A percentile compares a stretch with the other conserved stretches of the same genome.
phyloP scores from a whole-genome alignment of 2,329 filamentous ascomycete genomes.

The Trichoderma harzianum region DNA sequence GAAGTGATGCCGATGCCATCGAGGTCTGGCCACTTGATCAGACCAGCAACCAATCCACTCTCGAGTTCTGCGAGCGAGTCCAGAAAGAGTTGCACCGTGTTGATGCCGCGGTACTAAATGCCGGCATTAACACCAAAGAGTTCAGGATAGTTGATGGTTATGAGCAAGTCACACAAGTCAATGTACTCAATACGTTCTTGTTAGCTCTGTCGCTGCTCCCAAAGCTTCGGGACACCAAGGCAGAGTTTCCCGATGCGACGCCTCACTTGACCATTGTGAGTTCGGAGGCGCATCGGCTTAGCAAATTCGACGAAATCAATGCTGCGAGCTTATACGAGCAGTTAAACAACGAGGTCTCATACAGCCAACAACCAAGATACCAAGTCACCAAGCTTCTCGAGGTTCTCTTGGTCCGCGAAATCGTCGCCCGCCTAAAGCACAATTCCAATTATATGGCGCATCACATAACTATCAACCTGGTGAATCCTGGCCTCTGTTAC shows the following conservation, averaged over 20 bases:
- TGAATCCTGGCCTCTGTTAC: not conserved
- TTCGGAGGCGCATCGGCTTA: not conserved
- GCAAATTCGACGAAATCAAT: not conserved
- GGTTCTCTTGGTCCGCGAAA: not conserved
- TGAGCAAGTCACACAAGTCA: not conserved
- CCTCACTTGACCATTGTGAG: not conserved
- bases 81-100: not conserved
- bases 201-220: not conserved
- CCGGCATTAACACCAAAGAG: not conserved
- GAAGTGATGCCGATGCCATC: not conserved
- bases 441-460: fast-evolving
- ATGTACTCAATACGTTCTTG: not conserved
- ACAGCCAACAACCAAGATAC: not conserved
- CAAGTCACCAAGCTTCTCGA: not conserved
- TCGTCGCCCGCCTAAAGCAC: not conserved
- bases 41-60: not conserved
- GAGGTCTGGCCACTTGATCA: not conserved
- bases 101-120: not conserved
- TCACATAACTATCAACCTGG: not conserved
- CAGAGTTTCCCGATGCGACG: not conserved
- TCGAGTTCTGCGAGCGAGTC: not conserved
- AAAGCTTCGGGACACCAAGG: not conserved
- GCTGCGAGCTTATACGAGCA: not conserved
- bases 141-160: not conserved
- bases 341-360: not conserved